A percentile compares a stretch with the other conserved stretches of the same genome.
Conservation (phyloP, 768 basidiomycete genomes). For the Pholiota microspora region DNA sequence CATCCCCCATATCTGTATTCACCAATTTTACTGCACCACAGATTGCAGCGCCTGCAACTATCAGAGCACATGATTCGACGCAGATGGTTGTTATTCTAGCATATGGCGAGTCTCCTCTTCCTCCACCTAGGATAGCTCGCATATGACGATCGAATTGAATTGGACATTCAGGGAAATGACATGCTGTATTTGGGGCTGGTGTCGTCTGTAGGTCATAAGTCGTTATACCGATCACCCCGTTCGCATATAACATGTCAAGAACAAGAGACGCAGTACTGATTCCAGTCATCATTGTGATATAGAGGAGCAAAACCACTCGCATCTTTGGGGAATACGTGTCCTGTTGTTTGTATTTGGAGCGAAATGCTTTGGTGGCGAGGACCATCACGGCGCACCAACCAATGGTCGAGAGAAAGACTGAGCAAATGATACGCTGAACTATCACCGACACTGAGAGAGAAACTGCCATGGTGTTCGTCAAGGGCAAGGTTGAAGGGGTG, state of each 20-base stretch:
- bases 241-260: slow-evolving; percentile 6
- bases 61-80: slow-evolving; percentile 14
- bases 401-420: not conserved
- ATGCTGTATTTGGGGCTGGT: too few species aligned
- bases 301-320: slow-evolving; percentile 4
- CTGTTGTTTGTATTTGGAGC: not conserved
- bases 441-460: too few species aligned
- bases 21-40: too few species aligned
- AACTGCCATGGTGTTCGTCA: too few species aligned
- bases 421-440: too few species aligned
- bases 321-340: slow-evolving; percentile 4
- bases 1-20: too few species aligned
- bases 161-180: too few species aligned
- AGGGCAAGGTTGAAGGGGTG: too few species aligned
- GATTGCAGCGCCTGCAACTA: not conserved
- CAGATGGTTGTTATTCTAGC: slow-evolving; percentile 6
- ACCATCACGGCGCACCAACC: not conserved
- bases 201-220: too few species aligned
- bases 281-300: slow-evolving; percentile 5
- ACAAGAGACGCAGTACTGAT: too few species aligned
- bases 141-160: too few species aligned
- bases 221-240: too few species aligned
- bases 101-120: not conserved
- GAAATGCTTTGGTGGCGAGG: not conserved
- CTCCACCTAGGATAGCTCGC: slow-evolving; percentile 1